Evolutionary conservation across 148 eudicot genomes (phyloP).

Genomic region (Rhododendron kiyosumense): DNA sequence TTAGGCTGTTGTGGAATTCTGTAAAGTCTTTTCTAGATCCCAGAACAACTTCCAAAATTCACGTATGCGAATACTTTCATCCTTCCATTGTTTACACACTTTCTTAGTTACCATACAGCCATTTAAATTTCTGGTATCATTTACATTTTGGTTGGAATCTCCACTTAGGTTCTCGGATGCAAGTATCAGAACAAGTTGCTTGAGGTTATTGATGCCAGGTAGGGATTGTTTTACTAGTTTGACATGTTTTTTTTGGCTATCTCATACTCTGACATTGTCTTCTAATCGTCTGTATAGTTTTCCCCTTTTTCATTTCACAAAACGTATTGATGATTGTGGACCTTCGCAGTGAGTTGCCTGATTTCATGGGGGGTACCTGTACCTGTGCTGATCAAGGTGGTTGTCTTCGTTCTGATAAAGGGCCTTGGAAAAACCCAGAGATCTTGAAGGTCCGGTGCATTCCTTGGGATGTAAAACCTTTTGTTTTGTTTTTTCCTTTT

Average conservation of each 20-base stretch:
- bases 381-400: conserved; percentile 89
- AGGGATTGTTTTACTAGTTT: conserved; percentile 11
- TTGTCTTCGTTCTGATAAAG: conserved; percentile 89
- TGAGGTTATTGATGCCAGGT: conserved; percentile 84
- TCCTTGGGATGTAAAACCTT: conserved; percentile 3
- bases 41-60: conserved; percentile 86
- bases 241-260: not conserved
- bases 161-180: conserved; percentile 69
- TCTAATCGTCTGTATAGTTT: not conserved
- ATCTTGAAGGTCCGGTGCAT: conserved; percentile 51
- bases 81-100: not conserved
- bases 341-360: conserved; percentile 74
- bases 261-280: not conserved
- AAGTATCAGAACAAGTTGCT: conserved; percentile 95
- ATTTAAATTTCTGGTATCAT: not conserved
- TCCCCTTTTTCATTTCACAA: not conserved
- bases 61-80: conserved; percentile 16
- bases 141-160: not conserved
- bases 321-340: not conserved
- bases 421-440: conserved; percentile 93
- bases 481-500: not conserved
- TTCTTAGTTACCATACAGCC: not conserved
- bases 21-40: conserved; percentile 90
- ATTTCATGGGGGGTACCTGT: conserved; percentile 85
- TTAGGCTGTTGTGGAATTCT: conserved; percentile 86